A percentile compares a stretch with the other conserved stretches of the same genome.
phyloP scores from a whole-genome alignment of 2,329 filamentous ascomycete species.

The Aspergillus neoniger region DNA sequence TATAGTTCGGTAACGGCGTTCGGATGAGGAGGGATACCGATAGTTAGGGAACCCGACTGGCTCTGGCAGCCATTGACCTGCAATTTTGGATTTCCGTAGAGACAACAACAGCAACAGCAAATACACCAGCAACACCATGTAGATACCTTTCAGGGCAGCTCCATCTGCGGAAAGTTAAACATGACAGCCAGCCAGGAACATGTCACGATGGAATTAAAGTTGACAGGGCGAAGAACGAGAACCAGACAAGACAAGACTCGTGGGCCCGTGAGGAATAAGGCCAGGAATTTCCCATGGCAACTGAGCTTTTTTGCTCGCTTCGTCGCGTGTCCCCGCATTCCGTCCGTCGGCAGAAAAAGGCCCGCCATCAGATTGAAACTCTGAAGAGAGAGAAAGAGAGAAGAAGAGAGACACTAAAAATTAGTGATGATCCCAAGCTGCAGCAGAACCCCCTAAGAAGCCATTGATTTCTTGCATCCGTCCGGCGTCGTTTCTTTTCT shows the following conservation, averaged over 20 bases:
- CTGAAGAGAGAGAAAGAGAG: no score
- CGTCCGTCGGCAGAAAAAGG: conserved; percentile 17
- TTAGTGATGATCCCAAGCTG: background rate
- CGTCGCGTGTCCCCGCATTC: conserved; percentile 30
- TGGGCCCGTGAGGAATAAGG: background rate
- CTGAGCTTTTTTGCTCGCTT: conserved; percentile 4
- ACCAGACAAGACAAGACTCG: background rate
- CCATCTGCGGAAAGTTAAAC: no score
- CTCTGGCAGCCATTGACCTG: conserved; percentile 3
- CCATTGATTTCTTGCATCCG: background rate
- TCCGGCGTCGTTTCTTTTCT: background rate
- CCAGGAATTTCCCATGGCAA: conserved; percentile 5
- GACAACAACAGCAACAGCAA: no score
- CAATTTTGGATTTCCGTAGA: no score
- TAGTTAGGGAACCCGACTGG: background rate
- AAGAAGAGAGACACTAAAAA: background rate
- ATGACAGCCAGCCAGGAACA: background rate
- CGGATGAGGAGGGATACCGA: conserved; percentile 1
- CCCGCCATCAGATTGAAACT: conserved; percentile 16
- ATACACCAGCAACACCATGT: no score
- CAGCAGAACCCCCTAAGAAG: background rate
- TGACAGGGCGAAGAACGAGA: background rate
- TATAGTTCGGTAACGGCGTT: conserved; percentile 1
- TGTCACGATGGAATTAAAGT: conserved; percentile 1
- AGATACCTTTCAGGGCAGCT: no score